These are phyloP conservation scores for Fraxinus floribunda DNA, from an alignment of 305 asterid species.

Conservation along the genomic window DNA sequence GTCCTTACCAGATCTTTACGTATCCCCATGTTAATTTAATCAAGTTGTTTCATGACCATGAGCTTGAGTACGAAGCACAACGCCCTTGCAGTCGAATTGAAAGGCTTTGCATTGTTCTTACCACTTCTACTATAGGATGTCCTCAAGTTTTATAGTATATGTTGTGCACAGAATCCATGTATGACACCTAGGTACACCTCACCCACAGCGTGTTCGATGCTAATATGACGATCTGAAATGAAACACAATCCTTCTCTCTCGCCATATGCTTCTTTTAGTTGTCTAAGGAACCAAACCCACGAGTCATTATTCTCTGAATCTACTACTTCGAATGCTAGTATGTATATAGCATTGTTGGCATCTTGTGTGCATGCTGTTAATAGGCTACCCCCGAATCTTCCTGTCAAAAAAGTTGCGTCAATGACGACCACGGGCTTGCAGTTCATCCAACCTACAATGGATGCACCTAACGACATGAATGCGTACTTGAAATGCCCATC, in stretches of 20 bases:
- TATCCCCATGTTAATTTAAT: background rate
- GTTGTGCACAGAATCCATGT: no score
- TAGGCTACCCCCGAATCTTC: background rate
- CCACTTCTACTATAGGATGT: no score
- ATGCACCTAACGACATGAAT: background rate
- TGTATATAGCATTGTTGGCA: background rate
- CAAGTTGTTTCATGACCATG: background rate
- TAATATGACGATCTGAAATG: background rate
- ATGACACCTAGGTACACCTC: background rate
- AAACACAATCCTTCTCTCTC: background rate
- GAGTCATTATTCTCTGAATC: background rate
- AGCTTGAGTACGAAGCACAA: no score
- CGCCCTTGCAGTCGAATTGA: no score
- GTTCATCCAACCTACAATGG: background rate
- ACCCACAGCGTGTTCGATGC: background rate
- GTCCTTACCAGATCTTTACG: background rate
- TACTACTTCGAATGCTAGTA: background rate
- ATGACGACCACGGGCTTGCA: background rate
- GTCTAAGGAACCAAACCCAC: background rate
- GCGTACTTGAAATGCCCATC: no score
- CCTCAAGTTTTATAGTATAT: no score
- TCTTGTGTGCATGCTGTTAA: background rate
- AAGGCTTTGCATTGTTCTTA: no score
- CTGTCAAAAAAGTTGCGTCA: background rate
- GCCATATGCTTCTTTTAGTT: background rate